Evolutionary conservation across 2,329 filamentous ascomycete genomes (phyloP), one percentile per base, ranked within the genome.

Genomic region (Arthrobotrys sphaeroides): DNA sequence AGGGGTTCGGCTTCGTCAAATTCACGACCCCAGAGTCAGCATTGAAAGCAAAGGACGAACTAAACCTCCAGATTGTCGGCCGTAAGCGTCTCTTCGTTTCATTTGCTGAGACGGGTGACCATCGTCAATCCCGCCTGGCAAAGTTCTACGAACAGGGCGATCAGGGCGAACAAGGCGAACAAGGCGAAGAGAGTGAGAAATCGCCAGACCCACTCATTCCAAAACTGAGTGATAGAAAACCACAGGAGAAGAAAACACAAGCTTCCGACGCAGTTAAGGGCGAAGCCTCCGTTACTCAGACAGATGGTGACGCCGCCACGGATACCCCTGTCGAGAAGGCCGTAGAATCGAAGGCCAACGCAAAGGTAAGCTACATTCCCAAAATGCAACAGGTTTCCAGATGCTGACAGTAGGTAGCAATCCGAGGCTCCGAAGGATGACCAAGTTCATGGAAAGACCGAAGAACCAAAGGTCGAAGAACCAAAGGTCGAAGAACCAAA

Each of bases 1-100:
- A 93, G 82, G 93, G 94, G 47, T 97, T 97, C 82, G 94, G 94
- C 68, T 97, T 97, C 81, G 93, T 97, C 83, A 97, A 97, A 88
- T 99, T 90, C 86, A 89, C 92, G 81, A 93, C 90, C 81, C 94
- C 98, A 83, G 94, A 97, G 83, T 89, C 89, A 82, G 95, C 95
- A 77, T 84, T 88, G 81, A 88, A 89, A 83, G 94, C 95, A 77
- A 95, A 98, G 74, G 93, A 97, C 0, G 90, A 93, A 79, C 89
- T 99, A 79, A 94, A 99, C 84, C 90, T 91, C 82, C 92, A 89
- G 3, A 78, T 80, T 22, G 68, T 80, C 24, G 79, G 79, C 18
- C 77, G 70, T 28, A 80, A 79, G 59, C 69, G 79, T 36, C 59
- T 80, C 10, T 80, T 80, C 51, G 77, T 80, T 6, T 80, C 73